These are phyloP conservation scores for Corinectria fuckeliana DNA, from an alignment of 2,329 filamentous ascomycete genomes.

Conservation along the genomic window DNA sequence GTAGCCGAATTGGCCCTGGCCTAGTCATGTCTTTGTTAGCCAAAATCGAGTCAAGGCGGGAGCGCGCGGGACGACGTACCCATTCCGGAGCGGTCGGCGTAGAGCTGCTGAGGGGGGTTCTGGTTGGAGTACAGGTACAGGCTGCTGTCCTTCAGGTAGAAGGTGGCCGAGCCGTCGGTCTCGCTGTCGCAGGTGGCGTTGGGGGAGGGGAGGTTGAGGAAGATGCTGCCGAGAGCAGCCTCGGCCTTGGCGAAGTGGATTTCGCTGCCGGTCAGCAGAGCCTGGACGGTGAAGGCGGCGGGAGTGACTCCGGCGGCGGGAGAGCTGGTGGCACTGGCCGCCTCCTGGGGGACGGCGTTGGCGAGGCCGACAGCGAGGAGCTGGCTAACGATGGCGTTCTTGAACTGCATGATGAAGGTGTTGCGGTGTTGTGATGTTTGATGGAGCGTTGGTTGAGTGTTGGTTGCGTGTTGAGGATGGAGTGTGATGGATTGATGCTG, in stretches of 20 bases:
- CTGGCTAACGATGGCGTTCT: slow-evolving; percentile 29
- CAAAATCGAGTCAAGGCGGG: not conserved
- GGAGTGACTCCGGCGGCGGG: not conserved
- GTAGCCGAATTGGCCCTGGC: slow-evolving; percentile 62
- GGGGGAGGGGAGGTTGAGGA: slow-evolving; percentile 51
- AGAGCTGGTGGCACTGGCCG: not conserved
- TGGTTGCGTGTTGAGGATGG: not conserved
- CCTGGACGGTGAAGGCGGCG: slow-evolving; percentile 53
- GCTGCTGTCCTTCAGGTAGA: slow-evolving; percentile 51
- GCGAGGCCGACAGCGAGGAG: slow-evolving; percentile 22
- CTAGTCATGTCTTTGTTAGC: slow-evolving; percentile 39
- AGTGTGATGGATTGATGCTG: not conserved
- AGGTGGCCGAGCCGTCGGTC: slow-evolving; percentile 52
- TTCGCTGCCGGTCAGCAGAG: slow-evolving; percentile 54
- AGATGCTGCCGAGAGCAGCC: slow-evolving; percentile 53
- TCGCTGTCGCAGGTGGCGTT: slow-evolving; percentile 56
- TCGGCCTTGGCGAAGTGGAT: slow-evolving; percentile 56
- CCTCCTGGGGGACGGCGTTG: slow-evolving; percentile 5
- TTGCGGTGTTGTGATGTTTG: not conserved
- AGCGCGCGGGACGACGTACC: slow-evolving; percentile 46
- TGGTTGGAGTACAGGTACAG: slow-evolving; percentile 55
- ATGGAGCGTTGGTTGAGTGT: not conserved
- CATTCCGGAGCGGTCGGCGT: slow-evolving; percentile 65
- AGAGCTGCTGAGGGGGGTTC: slow-evolving; percentile 55
- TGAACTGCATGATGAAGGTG: slow-evolving; percentile 34